Evolutionary conservation across 331 rosid genomes (phyloP).

Genomic region (Quercus tomentella): DNA sequence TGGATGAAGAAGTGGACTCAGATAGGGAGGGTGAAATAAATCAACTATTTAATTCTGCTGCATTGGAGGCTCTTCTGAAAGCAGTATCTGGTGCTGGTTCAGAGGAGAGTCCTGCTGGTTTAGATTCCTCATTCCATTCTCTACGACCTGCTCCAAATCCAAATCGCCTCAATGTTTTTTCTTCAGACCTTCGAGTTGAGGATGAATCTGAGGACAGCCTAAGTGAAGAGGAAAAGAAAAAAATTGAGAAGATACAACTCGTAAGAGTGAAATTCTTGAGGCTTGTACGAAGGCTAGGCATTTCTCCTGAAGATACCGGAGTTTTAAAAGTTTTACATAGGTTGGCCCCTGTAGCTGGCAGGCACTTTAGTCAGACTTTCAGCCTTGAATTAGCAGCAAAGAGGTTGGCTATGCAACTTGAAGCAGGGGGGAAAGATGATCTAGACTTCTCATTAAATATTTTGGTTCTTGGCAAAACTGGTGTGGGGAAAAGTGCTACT

Average conservation of each 20-base stretch:
- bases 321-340: conserved; percentile 38
- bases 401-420: conserved; percentile 41
- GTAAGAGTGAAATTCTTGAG: conserved; percentile 39
- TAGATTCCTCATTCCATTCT: conserved; percentile 23
- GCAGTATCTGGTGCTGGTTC: conserved; percentile 12
- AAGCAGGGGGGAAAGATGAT: conserved; percentile 36
- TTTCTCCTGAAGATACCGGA: conserved; percentile 34
- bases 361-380: conserved; percentile 29
- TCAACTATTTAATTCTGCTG: conserved; percentile 5
- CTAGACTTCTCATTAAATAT: conserved; percentile 50
- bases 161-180: neutral
- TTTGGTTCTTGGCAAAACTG: conserved; percentile 54
- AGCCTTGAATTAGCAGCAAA: conserved; percentile 40
- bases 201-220: conserved; percentile 18
- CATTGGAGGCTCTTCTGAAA: conserved; percentile 22
- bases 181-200: neutral
- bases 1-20: conserved; percentile 13
- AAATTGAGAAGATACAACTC: conserved; percentile 23
- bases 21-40: conserved; percentile 16
- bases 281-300: conserved; percentile 40
- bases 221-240: conserved; percentile 41
- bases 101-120: conserved; percentile 14
- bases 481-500: conserved; percentile 67
- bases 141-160: neutral
- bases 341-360: conserved; percentile 35